Evolutionary conservation across 108 stramenopile species (phyloP), one percentile per base, ranked within the genome.

Genomic region (Nitzschia inconspicua): DNA sequence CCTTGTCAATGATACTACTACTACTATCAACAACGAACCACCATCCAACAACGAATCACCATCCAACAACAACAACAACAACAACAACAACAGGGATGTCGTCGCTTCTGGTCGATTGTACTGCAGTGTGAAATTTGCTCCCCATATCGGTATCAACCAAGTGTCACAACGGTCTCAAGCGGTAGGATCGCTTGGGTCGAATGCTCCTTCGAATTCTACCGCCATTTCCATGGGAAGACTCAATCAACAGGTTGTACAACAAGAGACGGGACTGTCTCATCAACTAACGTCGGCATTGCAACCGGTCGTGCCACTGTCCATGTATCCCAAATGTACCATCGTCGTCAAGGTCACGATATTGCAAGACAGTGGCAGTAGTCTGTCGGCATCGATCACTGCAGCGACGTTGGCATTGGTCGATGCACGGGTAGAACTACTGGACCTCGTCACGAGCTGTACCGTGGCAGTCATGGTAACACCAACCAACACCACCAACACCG

Each of bases 311-410:
- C 49, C 66, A 1, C 22, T 80, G 13, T 42, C 76, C 20, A 16
- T 42, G 2, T 76, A 60, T 66, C 66, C 77, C 55, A 89, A 86
- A 72, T 75, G 72, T 63, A 66, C 70, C 40, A 44, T 88, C 8
- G 63, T 67, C 10, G 75, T 90, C 0, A 68, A 71, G 35, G 76
- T 86, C n/a, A 70, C 83, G 6, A 74, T 94, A 19, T 42, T 94
- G 23, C 92, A 94, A 56, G 80, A 85, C 51, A 88, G 89, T 72
- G 92, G 92, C 20, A 67, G 79, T 24, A 76, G 81, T 22, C 66
- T 93, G 46, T 62, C 80, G 19, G 82, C 84, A 18, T 75, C 70
- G n/a, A 77, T 89, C 24, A 30, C 66, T 4, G 88, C 86, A 4
- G 80, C 92, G 1, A 65, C 63, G 23, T 37, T 93, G 52, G 92